Conservation (phyloP, 441 rosid genomes). For the Hura crepitans region DNA sequence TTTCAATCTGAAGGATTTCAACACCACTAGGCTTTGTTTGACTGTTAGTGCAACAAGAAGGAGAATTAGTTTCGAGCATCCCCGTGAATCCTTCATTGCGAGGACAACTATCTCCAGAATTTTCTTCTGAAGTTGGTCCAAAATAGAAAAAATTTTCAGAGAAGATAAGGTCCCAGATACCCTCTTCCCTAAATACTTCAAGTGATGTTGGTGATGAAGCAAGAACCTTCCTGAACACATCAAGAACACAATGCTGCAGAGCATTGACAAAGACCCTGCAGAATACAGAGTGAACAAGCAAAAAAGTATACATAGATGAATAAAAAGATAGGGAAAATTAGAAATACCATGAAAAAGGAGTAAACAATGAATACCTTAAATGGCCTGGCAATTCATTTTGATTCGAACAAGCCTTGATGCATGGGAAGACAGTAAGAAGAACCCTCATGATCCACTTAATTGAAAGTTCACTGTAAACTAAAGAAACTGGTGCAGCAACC, state of each 20-base stretch:
- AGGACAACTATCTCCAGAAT: constrained; percentile 32
- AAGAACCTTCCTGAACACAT: constrained; percentile 55
- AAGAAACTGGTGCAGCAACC: constrained; percentile 39
- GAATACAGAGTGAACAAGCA: constrained; percentile 14
- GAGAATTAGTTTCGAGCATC: constrained; percentile 31
- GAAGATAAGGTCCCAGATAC: constrained; percentile 77
- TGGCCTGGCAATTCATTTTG: constrained; percentile 56
- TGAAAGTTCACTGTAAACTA: constrained; percentile 62
- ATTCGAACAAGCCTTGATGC: constrained; percentile 64
- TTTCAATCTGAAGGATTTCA: constrained; percentile 54
- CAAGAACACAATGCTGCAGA: constrained; percentile 55
- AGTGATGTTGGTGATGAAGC: constrained; percentile 47
- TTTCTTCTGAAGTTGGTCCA: constrained; percentile 39
- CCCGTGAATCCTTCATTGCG: constrained; percentile 25
- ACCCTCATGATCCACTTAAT: constrained; percentile 71
- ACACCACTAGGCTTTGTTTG: constrained; percentile 31
- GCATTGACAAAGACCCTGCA: constrained; percentile 51
- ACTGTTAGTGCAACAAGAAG: constrained; percentile 23
- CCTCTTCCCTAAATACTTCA: constrained; percentile 59
- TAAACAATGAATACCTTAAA: constrained; percentile 43
- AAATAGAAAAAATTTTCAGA: constrained; percentile 74
- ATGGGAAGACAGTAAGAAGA: constrained; percentile 58
- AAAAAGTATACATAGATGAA: constrained; percentile 2
- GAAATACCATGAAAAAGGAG: constrained; percentile 5
- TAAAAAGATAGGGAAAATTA: not conserved